Percentiles rank a stretch among this genome's conserved stretches.
Conservation (phyloP, 805 yeast species). For the Pichia phayaonensis region DNA sequence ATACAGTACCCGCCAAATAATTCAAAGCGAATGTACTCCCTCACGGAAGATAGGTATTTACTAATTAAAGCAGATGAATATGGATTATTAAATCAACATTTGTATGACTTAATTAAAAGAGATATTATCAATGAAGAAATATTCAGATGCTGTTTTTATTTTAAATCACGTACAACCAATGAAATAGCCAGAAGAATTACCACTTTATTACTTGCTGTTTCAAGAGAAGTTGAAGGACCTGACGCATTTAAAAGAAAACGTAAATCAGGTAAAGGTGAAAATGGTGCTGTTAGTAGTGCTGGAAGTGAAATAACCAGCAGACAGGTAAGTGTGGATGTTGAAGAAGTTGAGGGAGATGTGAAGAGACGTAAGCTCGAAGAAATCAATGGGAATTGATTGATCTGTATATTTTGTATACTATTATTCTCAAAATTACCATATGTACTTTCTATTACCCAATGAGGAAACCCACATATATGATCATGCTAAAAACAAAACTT, state of each 20-base stretch:
- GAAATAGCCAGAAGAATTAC: constrained; percentile 65
- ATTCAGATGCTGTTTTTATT: constrained; percentile 68
- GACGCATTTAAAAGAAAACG: constrained; percentile 43
- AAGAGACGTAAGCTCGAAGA: constrained; percentile 4
- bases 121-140: constrained; percentile 52
- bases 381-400: neutral
- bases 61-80: constrained; percentile 52
- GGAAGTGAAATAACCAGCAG: constrained; percentile 20
- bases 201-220: constrained; percentile 58
- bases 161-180: constrained; percentile 61
- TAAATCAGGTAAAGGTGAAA: constrained; percentile 13
- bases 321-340: neutral
- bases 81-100: constrained; percentile 53
- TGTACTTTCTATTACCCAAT: neutral
- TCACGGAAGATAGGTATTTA: constrained; percentile 63
- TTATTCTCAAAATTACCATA: neutral
- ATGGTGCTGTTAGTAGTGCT: constrained; percentile 1
- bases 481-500: neutral
- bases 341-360: neutral
- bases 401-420: neutral
- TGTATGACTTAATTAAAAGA: constrained; percentile 57
- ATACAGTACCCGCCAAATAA: constrained; percentile 79
- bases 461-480: neutral
- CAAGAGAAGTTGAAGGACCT: constrained; percentile 63
- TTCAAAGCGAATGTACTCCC: constrained; percentile 65